phyloP scores from a whole-genome alignment of 352 stramenopile species.

The Phytophthora syringae region DNA sequence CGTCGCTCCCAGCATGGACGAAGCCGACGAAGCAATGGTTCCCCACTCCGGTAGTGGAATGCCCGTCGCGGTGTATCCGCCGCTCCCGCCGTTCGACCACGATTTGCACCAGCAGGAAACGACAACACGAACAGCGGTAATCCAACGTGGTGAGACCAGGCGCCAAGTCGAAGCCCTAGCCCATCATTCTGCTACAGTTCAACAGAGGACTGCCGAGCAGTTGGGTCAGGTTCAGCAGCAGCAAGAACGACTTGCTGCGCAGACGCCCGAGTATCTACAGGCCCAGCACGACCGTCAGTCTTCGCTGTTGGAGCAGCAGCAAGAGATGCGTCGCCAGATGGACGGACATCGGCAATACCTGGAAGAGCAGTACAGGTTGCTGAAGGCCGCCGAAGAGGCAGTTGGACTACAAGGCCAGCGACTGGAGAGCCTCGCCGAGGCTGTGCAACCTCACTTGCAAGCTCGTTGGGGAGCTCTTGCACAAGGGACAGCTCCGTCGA shows the following conservation, averaged over 20 bases:
- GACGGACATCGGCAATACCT: slow-evolving; percentile 13
- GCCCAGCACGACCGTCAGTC: slow-evolving; percentile 9
- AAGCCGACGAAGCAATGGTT: not conserved
- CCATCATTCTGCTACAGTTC: slow-evolving; percentile 9
- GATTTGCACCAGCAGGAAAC: not conserved
- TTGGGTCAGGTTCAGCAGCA: slow-evolving; percentile 12
- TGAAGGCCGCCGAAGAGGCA: slow-evolving; percentile 11
- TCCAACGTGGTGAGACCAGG: not conserved
- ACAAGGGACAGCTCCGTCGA: not conserved
- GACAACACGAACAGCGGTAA: not conserved
- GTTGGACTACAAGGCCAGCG: slow-evolving; percentile 8
- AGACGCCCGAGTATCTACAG: slow-evolving; percentile 20
- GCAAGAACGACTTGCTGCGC: slow-evolving; percentile 13
- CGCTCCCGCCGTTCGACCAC: not conserved
- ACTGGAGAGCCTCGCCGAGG: slow-evolving; percentile 4
- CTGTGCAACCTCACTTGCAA: slow-evolving; percentile 9
- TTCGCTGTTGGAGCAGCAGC: slow-evolving; percentile 9
- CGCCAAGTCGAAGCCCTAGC: slow-evolving; percentile 20
- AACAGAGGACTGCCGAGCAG: slow-evolving; percentile 9
- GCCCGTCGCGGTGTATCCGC: not conserved
- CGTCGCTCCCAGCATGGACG: slow-evolving; percentile 1
- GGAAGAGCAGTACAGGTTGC: slow-evolving; percentile 11
- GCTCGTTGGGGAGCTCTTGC: slow-evolving; percentile 6
- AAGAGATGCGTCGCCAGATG: too few relatives aligned
- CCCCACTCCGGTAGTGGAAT: not conserved